Base-by-base conservation (phyloP, 1,284 basidiomycete genomes). In the Fomitopsis betulina region DNA sequence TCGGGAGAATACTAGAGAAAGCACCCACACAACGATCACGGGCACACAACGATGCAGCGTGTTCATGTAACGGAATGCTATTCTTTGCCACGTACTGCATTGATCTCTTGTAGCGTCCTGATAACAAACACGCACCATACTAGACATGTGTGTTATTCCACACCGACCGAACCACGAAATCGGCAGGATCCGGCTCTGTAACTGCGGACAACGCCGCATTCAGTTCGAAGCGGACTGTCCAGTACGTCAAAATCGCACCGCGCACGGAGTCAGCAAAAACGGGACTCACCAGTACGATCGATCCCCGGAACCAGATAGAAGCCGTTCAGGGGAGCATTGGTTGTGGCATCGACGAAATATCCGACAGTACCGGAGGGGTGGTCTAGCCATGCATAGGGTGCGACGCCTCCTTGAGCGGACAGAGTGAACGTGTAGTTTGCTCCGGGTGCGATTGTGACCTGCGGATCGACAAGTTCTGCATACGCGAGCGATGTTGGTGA, bases 361-460 rank as follows among this genome's bases (percentile, higher is more conserved):
- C 84, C 84, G 2, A 84, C 69, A 0, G 79, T 83, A 15, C 79
- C 79, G 0, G 73, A 69, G 0, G 82, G 82, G 66, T 85, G 83
- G 57, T 85, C 82, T 4, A 86, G 67, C 80, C 81, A 86, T 2
- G 83, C 78, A 78, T 80, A 85, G 5, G 77, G 74, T 1, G 79
- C 81, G 5, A 85, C 83, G 2, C 81, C 82, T 7, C 79, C 78
- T 53, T 71, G 69, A 4, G 81, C 81, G 3, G 81, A 82, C 3
- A 85, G 67, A 4, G 76, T 80, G 65, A 85, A 83, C 0, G 76
- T 79, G 51, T 80, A 63, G 59, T 78, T 63, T 0, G 67, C 55
- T 4, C 65, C 60, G 5, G 67, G 60, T 0, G 65, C 72, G 3
- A 84, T 60, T 0, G 64, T 63, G 52, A 85, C 80, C 58, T 74